These are phyloP conservation scores for Alisma plantagoaquatica DNA, from an alignment of 106 monocot genomes.

Conservation along the genomic window DNA sequence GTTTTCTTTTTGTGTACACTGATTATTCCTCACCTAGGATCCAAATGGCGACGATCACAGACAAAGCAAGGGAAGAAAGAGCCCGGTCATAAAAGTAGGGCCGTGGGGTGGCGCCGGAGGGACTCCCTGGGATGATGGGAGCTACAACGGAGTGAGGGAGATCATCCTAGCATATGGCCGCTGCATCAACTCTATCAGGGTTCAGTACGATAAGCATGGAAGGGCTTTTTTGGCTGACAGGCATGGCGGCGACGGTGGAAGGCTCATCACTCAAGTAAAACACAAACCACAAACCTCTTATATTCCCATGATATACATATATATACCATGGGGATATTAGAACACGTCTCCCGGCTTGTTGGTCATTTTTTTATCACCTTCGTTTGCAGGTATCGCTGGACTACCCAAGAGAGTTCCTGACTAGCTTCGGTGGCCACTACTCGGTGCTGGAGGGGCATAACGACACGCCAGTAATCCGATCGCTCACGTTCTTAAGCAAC, in stretches of 20 bases:
- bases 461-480: constrained; percentile 12
- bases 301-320: too few relatives aligned
- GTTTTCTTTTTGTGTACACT: too few relatives aligned
- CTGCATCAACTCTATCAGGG: constrained; percentile 23
- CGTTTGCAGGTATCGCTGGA: constrained; percentile 13
- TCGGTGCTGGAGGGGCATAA: neutral
- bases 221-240: constrained; percentile 12
- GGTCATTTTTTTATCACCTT: too few relatives aligned
- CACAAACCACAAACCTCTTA: neutral
- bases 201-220: constrained; percentile 25
- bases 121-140: constrained; percentile 22
- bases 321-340: neutral
- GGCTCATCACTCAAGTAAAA: constrained; percentile 4
- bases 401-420: constrained; percentile 23
- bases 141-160: constrained; percentile 12
- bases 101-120: constrained; percentile 32
- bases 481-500: constrained; percentile 17
- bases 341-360: too few relatives aligned
- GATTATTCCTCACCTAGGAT: too few relatives aligned
- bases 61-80: too few relatives aligned
- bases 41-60: constrained; percentile 2
- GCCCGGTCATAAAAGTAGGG: constrained; percentile 25
- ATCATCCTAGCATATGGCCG: constrained; percentile 10
- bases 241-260: constrained; percentile 23
- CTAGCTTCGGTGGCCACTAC: constrained; percentile 16